Conservation (phyloP, 2,329 filamentous ascomycete species). For the Colletotrichum shisoi region DNA sequence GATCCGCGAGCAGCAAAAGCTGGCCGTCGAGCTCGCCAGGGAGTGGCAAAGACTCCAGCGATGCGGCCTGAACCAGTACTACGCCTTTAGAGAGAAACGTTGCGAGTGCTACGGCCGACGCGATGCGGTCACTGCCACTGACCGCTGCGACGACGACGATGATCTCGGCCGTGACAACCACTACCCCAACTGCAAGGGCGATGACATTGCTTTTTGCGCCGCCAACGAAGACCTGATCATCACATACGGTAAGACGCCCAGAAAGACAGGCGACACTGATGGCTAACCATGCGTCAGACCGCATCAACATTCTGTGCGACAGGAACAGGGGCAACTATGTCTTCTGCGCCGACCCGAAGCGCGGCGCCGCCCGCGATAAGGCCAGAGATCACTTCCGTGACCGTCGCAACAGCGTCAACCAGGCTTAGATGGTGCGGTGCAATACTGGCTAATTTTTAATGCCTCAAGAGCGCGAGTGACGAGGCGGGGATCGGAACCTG, state of each 20-base stretch:
- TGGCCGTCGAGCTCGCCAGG: constrained; percentile 16
- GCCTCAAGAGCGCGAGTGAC: background rate
- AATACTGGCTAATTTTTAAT: background rate
- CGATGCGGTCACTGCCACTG: constrained; percentile 1
- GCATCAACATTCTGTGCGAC: constrained; percentile 19
- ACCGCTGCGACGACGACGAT: constrained; percentile 14
- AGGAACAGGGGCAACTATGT: constrained; percentile 28
- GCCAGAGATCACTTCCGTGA: constrained; percentile 31
- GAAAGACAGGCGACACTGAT: background rate
- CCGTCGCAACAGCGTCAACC: background rate
- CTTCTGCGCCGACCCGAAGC: constrained; percentile 31
- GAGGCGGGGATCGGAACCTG: background rate
- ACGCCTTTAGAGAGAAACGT: constrained; percentile 7
- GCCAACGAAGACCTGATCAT: constrained; percentile 21
- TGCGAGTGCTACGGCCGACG: constrained; percentile 34
- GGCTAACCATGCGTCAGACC: constrained; percentile 14
- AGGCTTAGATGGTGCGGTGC: background rate
- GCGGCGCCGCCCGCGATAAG: constrained; percentile 29
- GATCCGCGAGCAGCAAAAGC: constrained; percentile 30
- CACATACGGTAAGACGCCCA: constrained; percentile 24
- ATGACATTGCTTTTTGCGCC: constrained; percentile 33
- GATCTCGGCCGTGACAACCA: constrained; percentile 18
- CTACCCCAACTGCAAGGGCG: constrained; percentile 27
- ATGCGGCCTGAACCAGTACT: constrained; percentile 32
- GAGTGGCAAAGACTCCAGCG: constrained; percentile 23